A percentile compares a stretch with the other conserved stretches of the same genome.
Conservation (phyloP, 805 yeast species). For the Komagataella pseudopastoris region DNA sequence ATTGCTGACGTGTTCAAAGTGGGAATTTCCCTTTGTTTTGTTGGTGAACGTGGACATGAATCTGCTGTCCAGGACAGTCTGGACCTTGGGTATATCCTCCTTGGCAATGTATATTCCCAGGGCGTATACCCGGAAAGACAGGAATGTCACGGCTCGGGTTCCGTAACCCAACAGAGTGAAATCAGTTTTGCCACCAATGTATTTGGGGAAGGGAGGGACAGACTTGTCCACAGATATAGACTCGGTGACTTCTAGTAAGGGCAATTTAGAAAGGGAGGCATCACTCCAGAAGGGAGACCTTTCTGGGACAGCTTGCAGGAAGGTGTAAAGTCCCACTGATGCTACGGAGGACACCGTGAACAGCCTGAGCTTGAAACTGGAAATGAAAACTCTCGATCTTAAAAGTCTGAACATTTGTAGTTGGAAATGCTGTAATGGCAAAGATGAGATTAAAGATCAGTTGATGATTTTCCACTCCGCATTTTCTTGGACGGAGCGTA, state of each 20-base stretch:
- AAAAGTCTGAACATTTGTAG: background rate
- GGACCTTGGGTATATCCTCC: conserved; percentile 32
- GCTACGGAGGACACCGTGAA: background rate
- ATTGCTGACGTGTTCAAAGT: conserved; percentile 22
- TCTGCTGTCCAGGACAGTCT: conserved; percentile 27
- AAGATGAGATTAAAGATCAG: background rate
- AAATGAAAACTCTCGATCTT: background rate
- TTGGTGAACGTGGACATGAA: conserved; percentile 21
- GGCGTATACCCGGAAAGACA: conserved; percentile 76
- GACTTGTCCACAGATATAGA: conserved; percentile 12
- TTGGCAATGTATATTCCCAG: conserved; percentile 68
- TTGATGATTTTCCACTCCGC: background rate
- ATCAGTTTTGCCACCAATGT: conserved; percentile 8
- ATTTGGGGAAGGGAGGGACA: conserved; percentile 16
- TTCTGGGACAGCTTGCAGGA: background rate
- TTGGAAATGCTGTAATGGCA: background rate
- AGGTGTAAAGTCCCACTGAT: background rate
- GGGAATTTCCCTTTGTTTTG: background rate
- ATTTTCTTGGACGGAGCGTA: background rate
- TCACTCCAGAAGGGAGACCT: background rate
- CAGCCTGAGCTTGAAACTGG: background rate
- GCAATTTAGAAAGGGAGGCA: conserved; percentile 1
- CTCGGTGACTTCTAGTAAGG: conserved; percentile 4
- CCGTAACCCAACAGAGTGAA: conserved; percentile 69
- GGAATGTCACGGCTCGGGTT: conserved; percentile 68